Percentiles rank a stretch among this genome's conserved stretches.
Evolutionary conservation across 768 basidiomycete species (phyloP).

Genomic region (Wakefieldia striispora): DNA sequence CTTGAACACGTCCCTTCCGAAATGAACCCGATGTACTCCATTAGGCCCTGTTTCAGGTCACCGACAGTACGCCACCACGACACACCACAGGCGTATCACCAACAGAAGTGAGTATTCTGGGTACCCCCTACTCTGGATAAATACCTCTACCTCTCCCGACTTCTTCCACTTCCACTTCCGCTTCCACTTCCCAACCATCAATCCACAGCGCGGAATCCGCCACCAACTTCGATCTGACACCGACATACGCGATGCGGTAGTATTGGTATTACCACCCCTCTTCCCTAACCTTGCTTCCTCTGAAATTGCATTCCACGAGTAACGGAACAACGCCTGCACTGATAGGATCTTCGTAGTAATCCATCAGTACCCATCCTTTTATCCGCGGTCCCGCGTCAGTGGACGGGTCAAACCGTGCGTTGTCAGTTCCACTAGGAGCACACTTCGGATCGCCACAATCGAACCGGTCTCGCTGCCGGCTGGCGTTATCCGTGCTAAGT

Average conservation of each 20-base stretch:
- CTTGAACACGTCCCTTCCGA: too few relatives aligned
- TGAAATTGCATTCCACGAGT: constrained; percentile 77
- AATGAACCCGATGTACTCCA: too few relatives aligned
- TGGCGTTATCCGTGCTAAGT: constrained; percentile 27
- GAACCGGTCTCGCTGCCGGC: background rate
- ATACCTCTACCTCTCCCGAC: too few relatives aligned
- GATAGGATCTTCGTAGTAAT: constrained; percentile 63
- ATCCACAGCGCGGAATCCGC: too few relatives aligned
- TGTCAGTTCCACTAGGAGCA: background rate
- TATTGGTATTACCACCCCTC: constrained; percentile 37
- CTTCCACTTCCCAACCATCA: too few relatives aligned
- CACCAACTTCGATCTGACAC: background rate
- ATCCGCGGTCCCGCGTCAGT: constrained; percentile 39
- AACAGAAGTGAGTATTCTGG: too few relatives aligned
- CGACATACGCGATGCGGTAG: background rate
- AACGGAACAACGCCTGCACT: constrained; percentile 56
- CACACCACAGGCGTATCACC: too few relatives aligned
- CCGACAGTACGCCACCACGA: too few relatives aligned
- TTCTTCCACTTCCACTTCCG: too few relatives aligned
- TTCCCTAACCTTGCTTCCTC: constrained; percentile 43
- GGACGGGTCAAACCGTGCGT: background rate
- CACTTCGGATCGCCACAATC: background rate
- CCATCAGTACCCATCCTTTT: constrained; percentile 75
- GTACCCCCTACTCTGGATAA: too few relatives aligned
- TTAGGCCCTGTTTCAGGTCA: too few relatives aligned